Base-by-base conservation (phyloP, 345 rosid genomes). In the Hirschfeldia incana region DNA sequence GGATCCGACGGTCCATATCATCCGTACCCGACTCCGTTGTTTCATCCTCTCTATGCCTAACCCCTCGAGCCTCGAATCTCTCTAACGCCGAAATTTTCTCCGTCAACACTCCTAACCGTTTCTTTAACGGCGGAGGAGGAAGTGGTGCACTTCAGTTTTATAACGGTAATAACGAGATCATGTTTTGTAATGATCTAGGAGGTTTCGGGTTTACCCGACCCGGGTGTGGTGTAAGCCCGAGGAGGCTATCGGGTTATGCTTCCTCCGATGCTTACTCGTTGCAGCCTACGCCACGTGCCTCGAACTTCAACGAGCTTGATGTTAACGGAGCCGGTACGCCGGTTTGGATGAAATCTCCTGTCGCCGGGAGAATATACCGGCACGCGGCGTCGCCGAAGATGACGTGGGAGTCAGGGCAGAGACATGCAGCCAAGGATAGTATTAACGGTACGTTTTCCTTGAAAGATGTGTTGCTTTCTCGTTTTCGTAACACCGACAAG, bases 201-300 rank as follows among this genome's bases (percentile, higher is more conserved):
- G 86, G 80, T n/a, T 86, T 83, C n/a, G 90, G 86, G 28, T 85
- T 80, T 80, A 75, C 83, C 11, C 88, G 90, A 44, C 83, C 89
- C 51, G 85, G 81, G 2, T 67, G 81, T 30, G 80, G 87, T 34
- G 88, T 87, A 4, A 80, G 96, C 65, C 70, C 81, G 10, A 76
- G 90, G 61, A 74, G 83, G 10, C 70, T 80, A 0, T 89, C 91
- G 0, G 93, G 92, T 3, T 91, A 91, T 61, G 92, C 91, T 10
- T 91, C 97, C 1, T 91, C 93, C 0, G 97, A 91, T 66, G 93
- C 92, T 26, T 91, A 91, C 84, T 91, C 93, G 0, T 70, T 78
- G 70, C 84, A 82, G 55, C 90, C 87, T 1, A 85, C 86, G 6
- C 89, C 89, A 39, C 85, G 88, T 66, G 85, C 82, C 17, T 86